phyloP scores from a whole-genome alignment of 345 rosid genomes.

The Brassica nigra region DNA sequence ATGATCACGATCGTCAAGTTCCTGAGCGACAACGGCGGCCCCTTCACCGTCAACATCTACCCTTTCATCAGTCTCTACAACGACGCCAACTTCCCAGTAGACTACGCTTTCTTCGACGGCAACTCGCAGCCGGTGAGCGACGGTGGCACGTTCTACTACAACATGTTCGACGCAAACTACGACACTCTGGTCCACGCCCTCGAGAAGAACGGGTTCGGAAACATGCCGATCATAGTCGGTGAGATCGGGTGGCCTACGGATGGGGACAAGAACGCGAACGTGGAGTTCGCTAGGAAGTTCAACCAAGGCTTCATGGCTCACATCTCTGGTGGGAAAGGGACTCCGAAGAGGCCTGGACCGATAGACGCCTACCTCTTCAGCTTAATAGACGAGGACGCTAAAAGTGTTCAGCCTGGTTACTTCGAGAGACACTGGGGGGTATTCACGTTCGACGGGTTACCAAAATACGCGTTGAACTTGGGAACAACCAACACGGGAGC shows the following conservation, averaged over 20 bases:
- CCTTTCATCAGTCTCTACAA: constrained; percentile 89
- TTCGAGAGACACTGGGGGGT: constrained; percentile 93
- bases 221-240: constrained; percentile 77
- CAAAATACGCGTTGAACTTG: constrained; percentile 74
- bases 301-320: constrained; percentile 84
- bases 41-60: constrained; percentile 88
- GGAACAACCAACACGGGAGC: constrained; percentile 77
- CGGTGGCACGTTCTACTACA: constrained; percentile 64
- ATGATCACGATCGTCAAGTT: constrained; percentile 82
- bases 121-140: constrained; percentile 62
- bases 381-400: constrained; percentile 82
- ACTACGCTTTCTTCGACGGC: constrained; percentile 89
- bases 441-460: constrained; percentile 66
- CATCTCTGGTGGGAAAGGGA: constrained; percentile 75
- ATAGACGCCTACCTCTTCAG: constrained; percentile 80
- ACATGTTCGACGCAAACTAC: constrained; percentile 87
- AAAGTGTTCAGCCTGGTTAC: constrained; percentile 84
- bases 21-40: constrained; percentile 60
- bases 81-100: constrained; percentile 77
- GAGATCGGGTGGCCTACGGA: constrained; percentile 99
- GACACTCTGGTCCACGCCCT: constrained; percentile 85
- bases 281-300: constrained; percentile 70
- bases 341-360: constrained; percentile 76
- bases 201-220: constrained; percentile 76
- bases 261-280: constrained; percentile 75